phyloP scores from a whole-genome alignment of 495 filamentous ascomycete species.

The Penicillium robsamsonii region DNA sequence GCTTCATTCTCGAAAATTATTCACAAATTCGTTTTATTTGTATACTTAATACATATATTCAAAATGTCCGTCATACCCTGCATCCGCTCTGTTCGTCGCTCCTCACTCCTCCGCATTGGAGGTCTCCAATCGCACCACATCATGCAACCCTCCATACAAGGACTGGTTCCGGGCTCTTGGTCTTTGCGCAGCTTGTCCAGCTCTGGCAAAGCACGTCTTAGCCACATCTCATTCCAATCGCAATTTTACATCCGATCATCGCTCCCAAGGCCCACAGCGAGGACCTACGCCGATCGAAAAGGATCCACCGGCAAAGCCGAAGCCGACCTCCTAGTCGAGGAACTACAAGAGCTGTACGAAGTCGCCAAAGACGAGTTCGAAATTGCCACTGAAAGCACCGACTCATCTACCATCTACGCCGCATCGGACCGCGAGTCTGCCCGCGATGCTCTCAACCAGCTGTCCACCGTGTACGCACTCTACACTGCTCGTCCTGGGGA shows the following conservation, averaged over 20 bases:
- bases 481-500: constrained; percentile 30
- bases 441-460: constrained; percentile 42
- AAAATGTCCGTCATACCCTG: not conserved
- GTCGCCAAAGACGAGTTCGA: constrained; percentile 49
- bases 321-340: constrained; percentile 42
- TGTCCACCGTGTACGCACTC: constrained; percentile 35
- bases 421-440: constrained; percentile 47
- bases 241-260: not conserved
- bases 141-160: not conserved
- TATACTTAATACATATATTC: not conserved
- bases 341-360: constrained; percentile 45
- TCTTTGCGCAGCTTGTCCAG: not conserved
- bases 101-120: not conserved
- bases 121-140: not conserved
- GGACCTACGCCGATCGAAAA: not conserved
- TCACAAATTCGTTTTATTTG: not conserved
- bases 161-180: not conserved
- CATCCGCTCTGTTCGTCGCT: not conserved
- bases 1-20: not conserved
- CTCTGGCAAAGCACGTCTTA: not conserved
- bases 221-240: not conserved
- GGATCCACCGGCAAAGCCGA: constrained; percentile 11
- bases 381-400: constrained; percentile 47
- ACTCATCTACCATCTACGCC: constrained; percentile 44
- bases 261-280: not conserved